Base-by-base conservation (phyloP, 352 stramenopile genomes). In the Halophytophthora batemanensis region DNA sequence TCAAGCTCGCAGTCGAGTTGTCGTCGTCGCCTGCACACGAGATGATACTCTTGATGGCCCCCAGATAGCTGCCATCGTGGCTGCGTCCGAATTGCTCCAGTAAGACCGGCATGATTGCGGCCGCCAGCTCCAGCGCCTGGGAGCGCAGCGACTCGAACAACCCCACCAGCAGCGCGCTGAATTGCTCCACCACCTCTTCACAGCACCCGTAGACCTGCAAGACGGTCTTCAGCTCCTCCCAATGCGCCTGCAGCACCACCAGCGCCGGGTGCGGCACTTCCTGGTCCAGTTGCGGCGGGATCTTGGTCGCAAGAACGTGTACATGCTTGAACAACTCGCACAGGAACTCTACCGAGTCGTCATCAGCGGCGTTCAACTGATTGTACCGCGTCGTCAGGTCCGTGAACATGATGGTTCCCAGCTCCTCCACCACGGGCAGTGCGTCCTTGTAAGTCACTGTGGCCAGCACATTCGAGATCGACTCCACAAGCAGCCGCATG, bases 21-120 rank as follows among this genome's bases (percentile, higher is more conserved):
- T 78, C 66, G 34, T 90, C 77, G 37, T 90, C 74, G 10, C 76
- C 74, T 25, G 78, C 69, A 44, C 73, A 88, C 14, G 47, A 52
- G 37, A 92, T 70, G 34, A 90, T 77, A 39, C 78, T 82, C 52
- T 84, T 83, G 49, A 92, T 81, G 39, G 90, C 81, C 14, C 57
- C 61, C 28, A 92, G 48, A 48, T 84, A 87, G 50, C 63, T 81
- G 8, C 72, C 78, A 22, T 89, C 63, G 42, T 69, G 65, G 50
- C 74, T 89, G 1, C 55, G 61, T 10, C 69, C 69, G 52, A 90
- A 90, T 35, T 87, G 81, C 21, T 77, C 66, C 6, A 92, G 54
- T 25, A 92, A 52, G 15, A 59, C 53, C 19, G 77, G 69, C 75
- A 86, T 84, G 34, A 92, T 77, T 25, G 63, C 71, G 17, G 72